Conservation (phyloP, 305 asterid genomes). For the Rubia occidens region DNA sequence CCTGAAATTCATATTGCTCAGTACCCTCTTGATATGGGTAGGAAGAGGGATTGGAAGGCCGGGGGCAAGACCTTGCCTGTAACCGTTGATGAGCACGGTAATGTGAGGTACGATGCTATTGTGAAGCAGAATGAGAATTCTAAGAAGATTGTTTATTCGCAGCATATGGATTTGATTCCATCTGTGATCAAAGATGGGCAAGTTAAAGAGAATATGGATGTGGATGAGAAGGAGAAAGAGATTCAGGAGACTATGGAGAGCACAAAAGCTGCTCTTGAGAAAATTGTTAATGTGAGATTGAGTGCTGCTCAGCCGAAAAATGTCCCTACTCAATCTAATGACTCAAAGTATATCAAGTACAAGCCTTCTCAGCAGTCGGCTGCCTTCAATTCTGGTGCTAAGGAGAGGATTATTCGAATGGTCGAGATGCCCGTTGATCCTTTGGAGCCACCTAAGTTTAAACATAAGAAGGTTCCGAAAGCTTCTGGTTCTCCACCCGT, state of each 20-base stretch:
- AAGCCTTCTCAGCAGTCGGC: slow-evolving; percentile 80
- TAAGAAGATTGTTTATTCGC: slow-evolving; percentile 64
- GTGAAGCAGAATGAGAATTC: slow-evolving; percentile 74
- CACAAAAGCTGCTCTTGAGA: slow-evolving; percentile 77
- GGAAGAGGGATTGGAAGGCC: slow-evolving; percentile 40
- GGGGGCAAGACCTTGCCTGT: slow-evolving; percentile 57
- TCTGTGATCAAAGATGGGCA: slow-evolving; percentile 51
- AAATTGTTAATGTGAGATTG: slow-evolving; percentile 71
- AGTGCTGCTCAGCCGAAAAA: slow-evolving; percentile 89
- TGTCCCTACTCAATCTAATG: slow-evolving; percentile 59
- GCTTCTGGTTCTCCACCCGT: slow-evolving; percentile 94
- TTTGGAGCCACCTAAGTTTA: slow-evolving; percentile 84
- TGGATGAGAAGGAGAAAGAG: slow-evolving; percentile 70
- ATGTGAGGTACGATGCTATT: slow-evolving; percentile 60
- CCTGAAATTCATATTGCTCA: slow-evolving; percentile 77
- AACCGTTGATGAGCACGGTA: slow-evolving; percentile 70
- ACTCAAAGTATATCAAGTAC: slow-evolving; percentile 73
- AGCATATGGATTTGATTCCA: slow-evolving; percentile 68
- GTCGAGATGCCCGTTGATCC: slow-evolving; percentile 88
- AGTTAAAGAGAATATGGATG: slow-evolving; percentile 52
- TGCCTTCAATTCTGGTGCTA: slow-evolving; percentile 85
- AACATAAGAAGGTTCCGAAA: slow-evolving; percentile 80
- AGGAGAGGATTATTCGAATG: slow-evolving; percentile 81
- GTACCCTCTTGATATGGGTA: slow-evolving; percentile 77
- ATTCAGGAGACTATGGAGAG: slow-evolving; percentile 62